Evolutionary conservation across 306 rosid species (phyloP), one percentile per base, ranked within the genome.

Genomic region (Cicer bijugum): DNA sequence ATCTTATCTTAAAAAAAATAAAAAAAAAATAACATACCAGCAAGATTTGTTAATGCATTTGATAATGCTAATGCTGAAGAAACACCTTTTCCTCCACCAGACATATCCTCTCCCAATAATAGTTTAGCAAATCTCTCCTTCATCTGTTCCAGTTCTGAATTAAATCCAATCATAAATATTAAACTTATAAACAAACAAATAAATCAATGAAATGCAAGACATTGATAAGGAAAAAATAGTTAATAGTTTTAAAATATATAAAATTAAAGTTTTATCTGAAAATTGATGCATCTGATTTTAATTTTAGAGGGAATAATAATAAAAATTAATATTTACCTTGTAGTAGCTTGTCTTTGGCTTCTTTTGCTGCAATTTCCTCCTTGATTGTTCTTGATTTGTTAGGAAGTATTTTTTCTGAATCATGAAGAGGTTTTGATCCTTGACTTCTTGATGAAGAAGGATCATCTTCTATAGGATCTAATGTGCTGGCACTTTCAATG

Each of bases 31-130:
- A 38, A 55, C 80, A n/a, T 77, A 91, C 99, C 99, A 10, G 99
- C 97, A 77, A 90, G 97, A 75, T 95, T 95, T 51, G 99, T 95
- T 44, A 95, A 83, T 72, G 99, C 97, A 80, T 95, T 95, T n/a
- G 99, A 95, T 87, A 95, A 81, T 46, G 99, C 99, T 73, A 95
- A 80, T 71, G 99, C 97, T 14, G 99, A 91, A 0, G 99, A 88
- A 83, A 95, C 99, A 50, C 99, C 97, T 74, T 90, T 90, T 51
- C 99, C 99, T 79, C 99, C 99, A 42, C 99, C 99, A 2, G 99
- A 95, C 99, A 95, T 95, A 67, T 95, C 99, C 71, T 95, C 99
- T 10, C 99, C 99, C 80, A 95, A 80, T 52, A 95, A 89, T 67
- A 95, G 78, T 72, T 95, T 95, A 61, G 99, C 80, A 75, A 91